These are phyloP conservation scores for Tricholoma matsutake DNA, from an alignment of 768 basidiomycete genomes.

Conservation along the genomic window DNA sequence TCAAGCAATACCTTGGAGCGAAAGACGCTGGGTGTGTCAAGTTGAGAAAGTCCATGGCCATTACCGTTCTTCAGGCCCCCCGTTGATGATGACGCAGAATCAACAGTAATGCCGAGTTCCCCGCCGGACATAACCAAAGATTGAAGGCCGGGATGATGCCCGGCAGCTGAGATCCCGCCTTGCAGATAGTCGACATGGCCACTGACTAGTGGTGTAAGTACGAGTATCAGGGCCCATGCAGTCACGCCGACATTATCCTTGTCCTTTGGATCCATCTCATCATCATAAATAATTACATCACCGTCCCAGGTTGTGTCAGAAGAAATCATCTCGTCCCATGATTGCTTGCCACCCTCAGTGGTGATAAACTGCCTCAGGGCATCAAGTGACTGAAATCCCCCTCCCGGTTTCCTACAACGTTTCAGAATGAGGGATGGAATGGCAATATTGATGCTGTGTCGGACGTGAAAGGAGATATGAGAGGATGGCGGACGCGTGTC, in stretches of 20 bases:
- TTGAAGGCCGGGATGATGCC: constrained; percentile 53
- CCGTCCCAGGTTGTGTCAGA: constrained; percentile 64
- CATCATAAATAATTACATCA: constrained; percentile 72
- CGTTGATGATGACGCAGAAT: constrained; percentile 18
- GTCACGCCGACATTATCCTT: constrained; percentile 50
- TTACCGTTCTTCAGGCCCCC: constrained; percentile 32
- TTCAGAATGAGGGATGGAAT: constrained; percentile 91
- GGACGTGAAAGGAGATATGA: constrained; percentile 63
- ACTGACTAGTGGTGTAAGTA: constrained; percentile 57
- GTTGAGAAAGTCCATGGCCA: constrained; percentile 59
- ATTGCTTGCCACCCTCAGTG: constrained; percentile 65
- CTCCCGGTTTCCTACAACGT: constrained; percentile 70
- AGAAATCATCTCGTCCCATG: constrained; percentile 65
- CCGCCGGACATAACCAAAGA: constrained; percentile 47
- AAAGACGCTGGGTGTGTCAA: constrained; percentile 56
- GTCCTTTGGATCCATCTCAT: constrained; percentile 71
- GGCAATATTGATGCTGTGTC: constrained; percentile 75
- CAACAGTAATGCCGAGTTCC: constrained; percentile 24
- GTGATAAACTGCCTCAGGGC: constrained; percentile 79
- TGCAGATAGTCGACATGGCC: constrained; percentile 66
- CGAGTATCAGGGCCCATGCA: constrained; percentile 68
- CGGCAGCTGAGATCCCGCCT: constrained; percentile 66
- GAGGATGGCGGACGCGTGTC: constrained; percentile 75
- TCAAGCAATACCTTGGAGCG: constrained; percentile 53
- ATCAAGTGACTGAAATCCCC: constrained; percentile 62